phyloP scores from a whole-genome alignment of 257 asterid genomes.

The Ballota nigra region DNA sequence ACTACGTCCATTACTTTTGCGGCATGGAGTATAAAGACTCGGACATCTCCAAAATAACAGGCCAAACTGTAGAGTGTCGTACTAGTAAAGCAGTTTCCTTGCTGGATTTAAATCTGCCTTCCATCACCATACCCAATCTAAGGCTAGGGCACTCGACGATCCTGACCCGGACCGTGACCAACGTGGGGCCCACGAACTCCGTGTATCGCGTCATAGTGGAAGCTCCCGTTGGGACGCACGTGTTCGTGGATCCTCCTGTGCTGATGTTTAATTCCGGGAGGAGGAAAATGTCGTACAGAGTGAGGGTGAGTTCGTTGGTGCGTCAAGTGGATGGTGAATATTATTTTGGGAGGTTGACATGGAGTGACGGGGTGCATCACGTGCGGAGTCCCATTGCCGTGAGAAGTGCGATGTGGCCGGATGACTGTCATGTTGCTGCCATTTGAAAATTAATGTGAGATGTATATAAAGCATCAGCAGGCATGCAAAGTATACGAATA shows the following conservation, averaged over 20 bases:
- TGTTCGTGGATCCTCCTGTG: constrained; percentile 34
- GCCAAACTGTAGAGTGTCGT: constrained; percentile 28
- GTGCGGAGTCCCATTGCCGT: constrained; percentile 36
- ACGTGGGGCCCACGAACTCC: constrained; percentile 39
- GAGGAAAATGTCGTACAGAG: constrained; percentile 35
- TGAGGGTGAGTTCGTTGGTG: constrained; percentile 29
- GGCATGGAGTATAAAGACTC: constrained; percentile 29
- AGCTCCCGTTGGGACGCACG: constrained; percentile 37
- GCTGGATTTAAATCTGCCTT: constrained; percentile 46
- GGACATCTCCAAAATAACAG: constrained; percentile 32
- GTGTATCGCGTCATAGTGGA: constrained; percentile 36
- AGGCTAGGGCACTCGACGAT: constrained; percentile 25
- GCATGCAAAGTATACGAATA: too few species aligned
- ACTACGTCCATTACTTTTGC: constrained; percentile 39
- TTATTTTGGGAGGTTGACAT: constrained; percentile 45
- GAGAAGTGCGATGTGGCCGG: constrained; percentile 22
- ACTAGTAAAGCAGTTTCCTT: constrained; percentile 16
- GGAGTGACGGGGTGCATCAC: constrained; percentile 39
- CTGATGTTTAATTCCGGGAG: constrained; percentile 31
- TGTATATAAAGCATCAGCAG: too few species aligned
- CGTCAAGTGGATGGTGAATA: constrained; percentile 33
- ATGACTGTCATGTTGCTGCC: constrained; percentile 16
- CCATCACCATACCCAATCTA: constrained; percentile 41
- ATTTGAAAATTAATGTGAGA: too few species aligned
- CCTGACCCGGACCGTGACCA: constrained; percentile 42